A percentile compares a stretch with the other conserved stretches of the same genome.
Conservation (phyloP, 176 grass and related monocot genomes). For the Juncus inflexus region DNA sequence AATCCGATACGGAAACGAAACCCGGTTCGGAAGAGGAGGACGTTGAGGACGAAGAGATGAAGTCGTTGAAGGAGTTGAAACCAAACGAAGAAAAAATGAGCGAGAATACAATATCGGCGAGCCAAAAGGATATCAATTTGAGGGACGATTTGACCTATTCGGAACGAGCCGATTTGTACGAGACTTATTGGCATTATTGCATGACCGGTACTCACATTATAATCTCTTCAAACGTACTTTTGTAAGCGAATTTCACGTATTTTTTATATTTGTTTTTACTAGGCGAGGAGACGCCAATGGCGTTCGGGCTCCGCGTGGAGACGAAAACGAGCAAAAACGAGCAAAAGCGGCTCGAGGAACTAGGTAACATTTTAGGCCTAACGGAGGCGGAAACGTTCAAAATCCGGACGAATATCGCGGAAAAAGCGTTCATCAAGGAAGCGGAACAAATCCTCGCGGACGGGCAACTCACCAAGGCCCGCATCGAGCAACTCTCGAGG, state of each 20-base stretch:
- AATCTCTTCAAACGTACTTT: too few relatives aligned
- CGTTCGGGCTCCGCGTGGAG: constrained; percentile 70
- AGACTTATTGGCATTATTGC: constrained; percentile 81
- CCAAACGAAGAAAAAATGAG: constrained; percentile 51
- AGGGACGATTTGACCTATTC: constrained; percentile 75
- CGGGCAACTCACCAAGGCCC: constrained; percentile 79
- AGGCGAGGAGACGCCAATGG: constrained; percentile 50
- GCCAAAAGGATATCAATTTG: constrained; percentile 91
- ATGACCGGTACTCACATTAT: constrained; percentile 33
- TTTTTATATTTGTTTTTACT: too few relatives aligned
- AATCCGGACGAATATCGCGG: constrained; percentile 77
- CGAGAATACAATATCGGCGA: constrained; percentile 50
- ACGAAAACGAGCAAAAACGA: constrained; percentile 63
- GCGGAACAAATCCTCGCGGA: constrained; percentile 97
- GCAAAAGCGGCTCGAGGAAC: constrained; percentile 65
- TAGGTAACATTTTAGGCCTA: constrained; percentile 81
- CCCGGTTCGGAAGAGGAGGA: constrained; percentile 42
- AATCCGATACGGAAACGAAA: constrained; percentile 45
- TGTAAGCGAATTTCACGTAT: too few relatives aligned
- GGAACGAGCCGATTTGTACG: constrained; percentile 78
- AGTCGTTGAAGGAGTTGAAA: constrained; percentile 61
- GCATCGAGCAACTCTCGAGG: constrained; percentile 75
- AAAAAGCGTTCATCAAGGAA: constrained; percentile 91
- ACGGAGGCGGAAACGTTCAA: constrained; percentile 63
- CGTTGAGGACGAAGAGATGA: constrained; percentile 59